These are phyloP conservation scores for Heracleum sosnowskyi DNA, from an alignment of 129 eudicot genomes.

Conservation along the genomic window DNA sequence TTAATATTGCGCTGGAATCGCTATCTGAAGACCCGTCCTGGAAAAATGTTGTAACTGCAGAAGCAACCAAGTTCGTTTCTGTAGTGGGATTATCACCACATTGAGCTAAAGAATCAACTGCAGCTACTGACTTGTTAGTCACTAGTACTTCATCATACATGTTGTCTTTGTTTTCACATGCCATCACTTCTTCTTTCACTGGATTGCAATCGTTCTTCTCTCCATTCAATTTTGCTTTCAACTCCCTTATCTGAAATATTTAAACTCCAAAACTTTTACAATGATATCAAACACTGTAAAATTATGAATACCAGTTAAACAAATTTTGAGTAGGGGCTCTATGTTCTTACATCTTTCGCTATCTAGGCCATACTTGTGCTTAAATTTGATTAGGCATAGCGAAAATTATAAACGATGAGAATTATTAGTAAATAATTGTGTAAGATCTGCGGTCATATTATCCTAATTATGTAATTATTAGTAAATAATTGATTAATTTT, in stretches of 20 bases:
- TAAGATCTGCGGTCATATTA: neutral
- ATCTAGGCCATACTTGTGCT: neutral
- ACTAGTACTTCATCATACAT: neutral
- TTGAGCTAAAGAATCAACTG: slow-evolving; percentile 5
- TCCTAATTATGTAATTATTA: no score
- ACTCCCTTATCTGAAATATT: slow-evolving; percentile 42
- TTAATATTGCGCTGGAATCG: slow-evolving; percentile 79
- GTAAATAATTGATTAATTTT: neutral
- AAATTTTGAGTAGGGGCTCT: neutral
- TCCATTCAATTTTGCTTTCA: slow-evolving; percentile 51
- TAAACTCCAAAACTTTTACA: neutral
- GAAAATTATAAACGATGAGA: no score
- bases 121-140: neutral
- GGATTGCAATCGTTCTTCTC: slow-evolving; percentile 33
- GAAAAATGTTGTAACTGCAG: slow-evolving; percentile 20
- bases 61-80: slow-evolving; percentile 17
- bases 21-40: slow-evolving; percentile 79
- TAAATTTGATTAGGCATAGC: no score
- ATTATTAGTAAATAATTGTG: neutral
- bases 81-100: neutral
- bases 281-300: neutral
- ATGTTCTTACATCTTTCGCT: neutral
- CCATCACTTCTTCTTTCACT: slow-evolving; percentile 42
- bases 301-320: neutral
- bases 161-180: slow-evolving; percentile 16